Evolutionary conservation across 176 grass and related monocot genomes (phyloP), one percentile per base, ranked within the genome.

Genomic region (Elymus sibiricus): DNA sequence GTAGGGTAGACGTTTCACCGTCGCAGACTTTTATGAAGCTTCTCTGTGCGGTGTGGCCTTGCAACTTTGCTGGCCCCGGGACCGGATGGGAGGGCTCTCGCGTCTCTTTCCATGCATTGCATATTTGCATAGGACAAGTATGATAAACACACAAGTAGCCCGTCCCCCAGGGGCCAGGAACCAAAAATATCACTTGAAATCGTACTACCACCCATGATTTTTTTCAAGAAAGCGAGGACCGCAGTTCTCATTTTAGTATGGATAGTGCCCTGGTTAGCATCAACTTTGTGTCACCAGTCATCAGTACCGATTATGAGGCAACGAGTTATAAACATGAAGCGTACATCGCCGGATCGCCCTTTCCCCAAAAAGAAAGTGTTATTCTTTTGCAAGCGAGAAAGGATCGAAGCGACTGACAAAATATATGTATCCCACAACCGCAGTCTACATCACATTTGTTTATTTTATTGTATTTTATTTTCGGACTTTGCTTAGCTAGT

Each of bases 11-110:
- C 40, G 39, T 25, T 72, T 37, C 79, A 1, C 62, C 64, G 60
- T 51, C 38, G 59, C 72, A 77, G 64, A 80, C 67, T 61, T 87
- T 22, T 72, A 59, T 79, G 84, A 27, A 79, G 66, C 58, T 82
- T 42, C 66, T 82, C 11, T 24, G 11, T 31, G 64, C 24, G 63
- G 70, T 59, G 46, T 32, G 70, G 39, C 29, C 70, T 61, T 62
- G 78, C 39, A 3, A 55, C 77, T 47, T 49, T 65, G 37, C 81
- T 53, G 64, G 24, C 7, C 9, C 70, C 5, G 17, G 32, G 8
- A 14, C 21, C 0, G 56, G 5, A 26, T 68, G 16, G 49, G 46
- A 49, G 21, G 16, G 15, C 55, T 13, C 24, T 5, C 11, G n/a
- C 16, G 55, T 10, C 22, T 56, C 65, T 76, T 38, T 64, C 77